A percentile compares a stretch with the other conserved stretches of the same genome.
These are phyloP conservation scores for Chamaecrista fasciculata DNA, from an alignment of 306 rosid species.

Conservation along the genomic window DNA sequence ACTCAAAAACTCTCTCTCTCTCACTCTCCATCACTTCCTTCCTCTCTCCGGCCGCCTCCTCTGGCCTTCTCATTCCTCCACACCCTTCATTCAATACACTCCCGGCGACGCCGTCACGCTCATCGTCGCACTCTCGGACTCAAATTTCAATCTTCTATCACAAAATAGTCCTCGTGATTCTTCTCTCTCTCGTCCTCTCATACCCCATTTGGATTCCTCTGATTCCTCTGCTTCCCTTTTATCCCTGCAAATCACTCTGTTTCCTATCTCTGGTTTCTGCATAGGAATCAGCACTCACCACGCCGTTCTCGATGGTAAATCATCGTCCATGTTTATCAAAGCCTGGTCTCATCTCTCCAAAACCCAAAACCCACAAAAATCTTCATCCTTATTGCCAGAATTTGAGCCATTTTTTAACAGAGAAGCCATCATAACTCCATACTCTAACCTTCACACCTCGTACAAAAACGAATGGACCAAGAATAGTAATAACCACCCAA, in stretches of 20 bases:
- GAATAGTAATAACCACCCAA: too few relatives aligned
- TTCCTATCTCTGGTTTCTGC: slow-evolving; percentile 39
- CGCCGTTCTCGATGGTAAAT: slow-evolving; percentile 37
- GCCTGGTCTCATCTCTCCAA: slow-evolving; percentile 40
- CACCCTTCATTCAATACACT: not conserved
- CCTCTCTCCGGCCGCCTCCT: not conserved
- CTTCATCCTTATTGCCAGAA: slow-evolving; percentile 5
- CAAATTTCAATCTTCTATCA: not conserved
- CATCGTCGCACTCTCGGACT: not conserved
- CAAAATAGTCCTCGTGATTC: slow-evolving; percentile 7
- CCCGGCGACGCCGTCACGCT: not conserved
- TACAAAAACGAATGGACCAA: not conserved
- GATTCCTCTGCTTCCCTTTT: slow-evolving; percentile 11
- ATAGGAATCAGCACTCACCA: slow-evolving; percentile 41
- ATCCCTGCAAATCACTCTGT: slow-evolving; percentile 43
- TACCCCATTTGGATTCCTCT: slow-evolving; percentile 31
- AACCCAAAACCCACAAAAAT: not conserved
- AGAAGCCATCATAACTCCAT: not conserved
- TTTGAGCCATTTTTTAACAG: slow-evolving; percentile 26
- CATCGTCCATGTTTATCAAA: slow-evolving; percentile 34
- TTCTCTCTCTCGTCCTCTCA: slow-evolving; percentile 23
- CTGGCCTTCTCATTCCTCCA: not conserved
- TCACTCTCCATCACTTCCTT: not conserved
- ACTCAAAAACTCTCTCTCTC: not conserved
- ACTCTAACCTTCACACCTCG: not conserved